These are phyloP conservation scores for Meyerozyma elateridarum DNA, from an alignment of 1,139 yeast species.

Conservation along the genomic window DNA sequence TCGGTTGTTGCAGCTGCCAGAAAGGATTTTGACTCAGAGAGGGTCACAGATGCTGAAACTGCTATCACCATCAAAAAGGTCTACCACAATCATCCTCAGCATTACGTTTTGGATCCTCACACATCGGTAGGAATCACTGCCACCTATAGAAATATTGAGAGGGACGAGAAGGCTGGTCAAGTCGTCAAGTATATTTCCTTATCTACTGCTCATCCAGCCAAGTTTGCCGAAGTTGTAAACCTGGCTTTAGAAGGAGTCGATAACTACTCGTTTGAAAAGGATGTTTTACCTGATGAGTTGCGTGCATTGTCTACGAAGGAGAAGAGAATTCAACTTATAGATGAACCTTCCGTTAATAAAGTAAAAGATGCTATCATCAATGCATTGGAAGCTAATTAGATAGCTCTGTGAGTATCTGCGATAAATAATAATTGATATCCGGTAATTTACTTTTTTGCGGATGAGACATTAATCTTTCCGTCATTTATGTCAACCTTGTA, in stretches of 20 bases:
- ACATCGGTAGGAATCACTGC: conserved; percentile 91
- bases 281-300: conserved; percentile 86
- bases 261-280: conserved; percentile 79
- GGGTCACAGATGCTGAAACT: conserved; percentile 77
- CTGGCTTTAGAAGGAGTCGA: conserved; percentile 60
- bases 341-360: conserved; percentile 65
- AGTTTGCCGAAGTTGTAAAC: conserved; percentile 93
- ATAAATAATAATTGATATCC: conserved; percentile 2
- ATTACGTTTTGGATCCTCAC: conserved; percentile 92
- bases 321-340: conserved; percentile 73
- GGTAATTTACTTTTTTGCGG: conserved; percentile 2
- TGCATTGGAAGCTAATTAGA: conserved; percentile 35
- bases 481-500: conserved; percentile 34
- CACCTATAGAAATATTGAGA: conserved; percentile 54
- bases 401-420: conserved; percentile 6
- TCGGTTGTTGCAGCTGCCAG: conserved; percentile 64
- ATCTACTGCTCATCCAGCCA: conserved; percentile 98
- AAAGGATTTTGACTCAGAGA: conserved; percentile 67
- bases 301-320: conserved; percentile 65
- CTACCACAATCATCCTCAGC: conserved; percentile 55
- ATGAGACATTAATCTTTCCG: conserved; percentile 25
- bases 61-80: conserved; percentile 66
- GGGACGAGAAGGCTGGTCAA: conserved; percentile 35
- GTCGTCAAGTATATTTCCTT: conserved; percentile 63
- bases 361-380: conserved; percentile 73